Evolutionary conservation across 2,329 filamentous ascomycete genomes (phyloP), one percentile per base, ranked within the genome.

Genomic region (Keithomyces neogunnii): DNA sequence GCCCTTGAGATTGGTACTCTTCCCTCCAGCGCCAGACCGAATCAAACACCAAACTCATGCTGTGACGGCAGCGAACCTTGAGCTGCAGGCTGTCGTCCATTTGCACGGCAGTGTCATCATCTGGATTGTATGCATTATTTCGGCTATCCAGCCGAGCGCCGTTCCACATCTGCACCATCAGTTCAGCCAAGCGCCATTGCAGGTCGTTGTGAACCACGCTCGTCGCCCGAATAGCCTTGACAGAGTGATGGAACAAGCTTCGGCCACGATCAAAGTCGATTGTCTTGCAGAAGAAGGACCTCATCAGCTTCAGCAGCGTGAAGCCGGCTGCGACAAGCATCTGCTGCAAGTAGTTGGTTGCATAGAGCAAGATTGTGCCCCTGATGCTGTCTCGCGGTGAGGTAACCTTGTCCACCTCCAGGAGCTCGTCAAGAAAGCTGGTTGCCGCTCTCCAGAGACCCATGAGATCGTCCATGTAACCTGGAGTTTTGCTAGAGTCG

Each of bases 91-190:
- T 86, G 58, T 88, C 84, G 59, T 90, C 86, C 42, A 85, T 73
- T 38, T 74, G 67, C 43, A 73, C 69, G 19, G 76, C 70, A 2
- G 69, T 65, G 42, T 72, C 66, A 54, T 81, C 78, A 49, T 76
- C 72, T 53, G 74, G 70, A 44, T 73, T 71, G 53, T 74, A 74
- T 38, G 70, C 60, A 29, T 74, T 73, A 59, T 70, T 68, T 57
- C 70, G 69, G 57, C 66, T 69, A 36, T 80, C 77, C 8, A 80
- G 67, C 9, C 78, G 73, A n/a, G 78, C 77, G 2, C 80, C 85
- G 59, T 89, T 88, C 86, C 87, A 93, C 66, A 93, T 85, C 69
- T 92, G 88, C 5, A 88, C 87, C 75, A 92, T 86, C n/a, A 93
- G 78, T 69, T 92, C 88, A 2, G 87, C 86, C 53, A 92, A 74